Conservation (phyloP, 345 rosid genomes). For the Camelina neglecta region DNA sequence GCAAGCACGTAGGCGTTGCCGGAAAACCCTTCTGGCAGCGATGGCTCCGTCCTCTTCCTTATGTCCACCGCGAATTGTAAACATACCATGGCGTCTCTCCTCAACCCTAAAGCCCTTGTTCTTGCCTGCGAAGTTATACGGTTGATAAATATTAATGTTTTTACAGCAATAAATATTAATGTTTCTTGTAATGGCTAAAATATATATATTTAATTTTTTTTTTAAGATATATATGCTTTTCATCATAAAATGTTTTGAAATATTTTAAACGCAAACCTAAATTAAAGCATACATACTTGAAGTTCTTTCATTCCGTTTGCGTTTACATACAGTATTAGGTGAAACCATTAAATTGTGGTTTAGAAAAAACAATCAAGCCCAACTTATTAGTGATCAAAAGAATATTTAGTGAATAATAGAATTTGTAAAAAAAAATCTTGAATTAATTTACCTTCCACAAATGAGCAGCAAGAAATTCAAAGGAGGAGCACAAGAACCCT, state of each 20-base stretch:
- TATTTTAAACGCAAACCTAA: neutral
- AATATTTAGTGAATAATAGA: neutral
- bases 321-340: no score
- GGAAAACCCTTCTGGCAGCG: constrained; percentile 57
- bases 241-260: neutral
- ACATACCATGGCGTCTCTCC: constrained; percentile 61
- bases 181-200: neutral
- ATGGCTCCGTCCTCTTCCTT: constrained; percentile 56
- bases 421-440: neutral
- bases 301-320: no score
- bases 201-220: no score
- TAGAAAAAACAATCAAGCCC: neutral
- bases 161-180: neutral
- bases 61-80: constrained; percentile 70
- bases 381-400: neutral
- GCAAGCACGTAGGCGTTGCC: constrained; percentile 73
- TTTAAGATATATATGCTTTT: no score
- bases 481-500: constrained; percentile 55
- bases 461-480: constrained; percentile 69
- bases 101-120: constrained; percentile 53
- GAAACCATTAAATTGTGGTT: no score
- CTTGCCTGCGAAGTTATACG: constrained; percentile 54
- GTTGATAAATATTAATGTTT: neutral
- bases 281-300: no score
- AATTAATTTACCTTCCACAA: constrained; percentile 68